Evolutionary conservation across 345 rosid species (phyloP).

Genomic region (Diplotaxis tenuifolia): DNA sequence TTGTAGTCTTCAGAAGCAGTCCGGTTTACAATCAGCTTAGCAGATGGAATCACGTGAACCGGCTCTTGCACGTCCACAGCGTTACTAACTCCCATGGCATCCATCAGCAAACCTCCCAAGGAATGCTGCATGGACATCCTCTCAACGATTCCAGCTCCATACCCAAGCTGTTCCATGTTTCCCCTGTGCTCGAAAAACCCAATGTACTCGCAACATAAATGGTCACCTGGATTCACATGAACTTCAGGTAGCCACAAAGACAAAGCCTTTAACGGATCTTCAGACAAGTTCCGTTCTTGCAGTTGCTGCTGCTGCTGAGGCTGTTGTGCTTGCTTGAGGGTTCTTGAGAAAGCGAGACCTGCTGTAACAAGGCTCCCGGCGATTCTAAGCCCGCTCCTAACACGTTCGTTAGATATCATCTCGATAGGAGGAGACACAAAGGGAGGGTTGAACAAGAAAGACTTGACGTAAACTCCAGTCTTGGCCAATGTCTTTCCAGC

Average conservation of each 20-base stretch:
- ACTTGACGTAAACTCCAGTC: conserved; percentile 46
- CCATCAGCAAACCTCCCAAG: conserved; percentile 61
- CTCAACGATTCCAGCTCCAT: conserved; percentile 66
- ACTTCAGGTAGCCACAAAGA: conserved; percentile 65
- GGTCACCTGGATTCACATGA: conserved; percentile 67
- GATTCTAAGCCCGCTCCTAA: conserved; percentile 60
- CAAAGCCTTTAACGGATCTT: conserved; percentile 45
- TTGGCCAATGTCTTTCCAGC: conserved; percentile 79
- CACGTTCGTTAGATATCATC: conserved; percentile 55
- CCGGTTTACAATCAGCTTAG: conserved; percentile 52
- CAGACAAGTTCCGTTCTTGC: conserved; percentile 29
- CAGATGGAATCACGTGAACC: conserved; percentile 79
- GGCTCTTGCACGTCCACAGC: conserved; percentile 54
- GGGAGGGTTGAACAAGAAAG: conserved; percentile 81
- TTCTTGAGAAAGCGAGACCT: conserved; percentile 60
- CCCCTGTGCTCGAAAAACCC: conserved; percentile 88
- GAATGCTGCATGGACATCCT: conserved; percentile 72
- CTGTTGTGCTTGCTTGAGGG: conserved; percentile 32
- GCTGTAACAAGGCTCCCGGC: conserved; percentile 71
- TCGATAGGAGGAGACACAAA: conserved; percentile 76
- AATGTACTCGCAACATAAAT: conserved; percentile 69
- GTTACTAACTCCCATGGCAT: conserved; percentile 55
- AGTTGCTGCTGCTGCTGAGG: conserved; percentile 25
- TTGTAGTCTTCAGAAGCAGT: conserved; percentile 50
- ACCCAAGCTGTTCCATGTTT: conserved; percentile 78